phyloP scores from a whole-genome alignment of 1,139 yeast genomes.

The Chernovozyma sophiae-reginae region DNA sequence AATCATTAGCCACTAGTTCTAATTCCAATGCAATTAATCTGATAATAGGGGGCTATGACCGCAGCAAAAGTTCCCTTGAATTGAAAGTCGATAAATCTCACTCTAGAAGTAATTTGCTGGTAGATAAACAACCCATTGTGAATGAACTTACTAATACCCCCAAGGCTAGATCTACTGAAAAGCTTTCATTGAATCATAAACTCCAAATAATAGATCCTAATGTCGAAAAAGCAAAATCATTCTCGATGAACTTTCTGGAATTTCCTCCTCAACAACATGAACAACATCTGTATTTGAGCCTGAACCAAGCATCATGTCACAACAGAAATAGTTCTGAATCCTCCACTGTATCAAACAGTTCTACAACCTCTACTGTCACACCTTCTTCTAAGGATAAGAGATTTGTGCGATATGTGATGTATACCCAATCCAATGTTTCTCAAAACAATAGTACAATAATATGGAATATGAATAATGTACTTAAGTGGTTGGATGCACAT shows the following conservation, averaged over 20 bases:
- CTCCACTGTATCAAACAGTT: constrained; percentile 29
- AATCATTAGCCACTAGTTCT: constrained; percentile 6
- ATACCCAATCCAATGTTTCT: constrained; percentile 19
- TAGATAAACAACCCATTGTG: not conserved
- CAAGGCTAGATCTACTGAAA: not conserved
- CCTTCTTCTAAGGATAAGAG: constrained; percentile 35
- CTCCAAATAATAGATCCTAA: not conserved
- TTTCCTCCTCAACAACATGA: not conserved
- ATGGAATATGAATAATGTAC: constrained; percentile 70
- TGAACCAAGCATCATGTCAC: constrained; percentile 15
- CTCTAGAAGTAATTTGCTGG: not conserved
- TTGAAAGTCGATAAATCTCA: not conserved
- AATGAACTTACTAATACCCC: not conserved
- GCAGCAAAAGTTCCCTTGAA: constrained; percentile 14
- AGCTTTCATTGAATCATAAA: not conserved
- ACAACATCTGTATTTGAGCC: not conserved
- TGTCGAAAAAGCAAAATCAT: not conserved
- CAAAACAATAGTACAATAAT: constrained; percentile 19
- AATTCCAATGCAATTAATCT: constrained; percentile 20
- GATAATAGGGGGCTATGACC: constrained; percentile 29
- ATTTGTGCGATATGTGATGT: constrained; percentile 45
- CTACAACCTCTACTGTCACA: constrained; percentile 29
- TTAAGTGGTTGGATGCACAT: constrained; percentile 62
- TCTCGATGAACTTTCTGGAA: not conserved
- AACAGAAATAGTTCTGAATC: constrained; percentile 36